phyloP scores from a whole-genome alignment of 176 grass and related monocot species.

The Juncus effusus region DNA sequence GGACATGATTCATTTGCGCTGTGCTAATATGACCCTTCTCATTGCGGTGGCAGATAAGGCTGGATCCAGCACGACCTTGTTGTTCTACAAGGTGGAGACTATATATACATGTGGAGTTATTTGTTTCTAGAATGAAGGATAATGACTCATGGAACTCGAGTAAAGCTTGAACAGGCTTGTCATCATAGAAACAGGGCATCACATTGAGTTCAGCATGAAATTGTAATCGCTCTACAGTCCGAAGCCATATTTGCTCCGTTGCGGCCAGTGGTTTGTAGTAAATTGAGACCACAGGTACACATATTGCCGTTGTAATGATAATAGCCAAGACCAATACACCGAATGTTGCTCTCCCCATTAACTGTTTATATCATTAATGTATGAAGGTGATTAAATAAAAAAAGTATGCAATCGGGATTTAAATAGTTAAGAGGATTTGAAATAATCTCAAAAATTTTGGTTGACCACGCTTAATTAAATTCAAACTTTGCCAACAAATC shows the following conservation, averaged over 20 bases:
- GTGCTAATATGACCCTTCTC: slow-evolving; percentile 22
- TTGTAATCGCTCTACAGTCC: slow-evolving; percentile 22
- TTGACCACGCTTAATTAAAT: too few species aligned
- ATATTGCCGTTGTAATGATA: background rate
- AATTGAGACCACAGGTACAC: slow-evolving; percentile 3
- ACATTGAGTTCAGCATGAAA: slow-evolving; percentile 16
- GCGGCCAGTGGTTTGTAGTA: slow-evolving; percentile 29
- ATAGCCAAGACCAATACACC: background rate
- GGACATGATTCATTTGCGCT: slow-evolving; percentile 23
- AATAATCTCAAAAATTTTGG: too few species aligned
- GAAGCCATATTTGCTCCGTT: background rate
- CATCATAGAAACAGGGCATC: slow-evolving; percentile 25
- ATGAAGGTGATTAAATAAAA: too few species aligned
- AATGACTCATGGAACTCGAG: slow-evolving; percentile 26
- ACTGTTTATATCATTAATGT: slow-evolving; percentile 1
- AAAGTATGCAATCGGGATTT: too few species aligned
- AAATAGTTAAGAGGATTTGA: too few species aligned
- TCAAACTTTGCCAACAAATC: too few species aligned
- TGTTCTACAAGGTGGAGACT: slow-evolving; percentile 34
- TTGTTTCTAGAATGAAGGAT: background rate
- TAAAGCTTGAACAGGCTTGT: slow-evolving; percentile 17
- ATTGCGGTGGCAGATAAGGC: slow-evolving; percentile 28
- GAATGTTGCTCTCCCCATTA: slow-evolving; percentile 4
- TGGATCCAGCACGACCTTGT: slow-evolving; percentile 18
- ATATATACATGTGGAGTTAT: slow-evolving; percentile 22